phyloP scores from a whole-genome alignment of 139 green algal species.

The Chlamydomonas asymmetrica region DNA sequence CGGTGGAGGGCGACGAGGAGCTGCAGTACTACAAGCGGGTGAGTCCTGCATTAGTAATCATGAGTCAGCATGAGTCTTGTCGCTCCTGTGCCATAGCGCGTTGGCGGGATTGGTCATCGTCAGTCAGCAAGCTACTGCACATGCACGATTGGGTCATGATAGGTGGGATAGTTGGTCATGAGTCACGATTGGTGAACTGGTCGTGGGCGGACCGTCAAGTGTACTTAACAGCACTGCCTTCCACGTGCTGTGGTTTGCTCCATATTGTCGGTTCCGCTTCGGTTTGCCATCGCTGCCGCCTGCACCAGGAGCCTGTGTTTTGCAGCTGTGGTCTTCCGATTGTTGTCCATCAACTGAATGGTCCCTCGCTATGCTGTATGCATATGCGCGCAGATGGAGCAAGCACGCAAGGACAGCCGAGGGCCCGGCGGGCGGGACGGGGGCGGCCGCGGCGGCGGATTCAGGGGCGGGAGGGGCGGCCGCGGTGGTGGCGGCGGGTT shows the following conservation, averaged over 20 bases:
- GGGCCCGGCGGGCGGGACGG: conserved; percentile 8
- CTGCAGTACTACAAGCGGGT: conserved; percentile 58
- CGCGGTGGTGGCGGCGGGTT: conserved; percentile 19
- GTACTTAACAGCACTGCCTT: conserved; percentile 1
- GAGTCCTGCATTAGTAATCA: background rate
- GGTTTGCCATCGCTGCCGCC: too few species aligned
- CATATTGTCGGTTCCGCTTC: background rate
- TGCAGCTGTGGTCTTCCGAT: background rate
- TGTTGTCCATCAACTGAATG: background rate
- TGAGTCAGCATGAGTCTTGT: background rate
- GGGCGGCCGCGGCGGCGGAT: conserved; percentile 6
- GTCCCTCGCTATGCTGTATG: background rate
- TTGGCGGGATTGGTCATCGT: background rate
- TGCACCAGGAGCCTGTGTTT: background rate
- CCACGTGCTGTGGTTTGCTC: background rate
- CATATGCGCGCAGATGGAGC: background rate
- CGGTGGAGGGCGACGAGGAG: conserved; percentile 72
- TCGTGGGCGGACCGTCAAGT: background rate
- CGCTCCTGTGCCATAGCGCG: background rate
- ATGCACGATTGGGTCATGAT: too few species aligned
- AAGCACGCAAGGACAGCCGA: background rate
- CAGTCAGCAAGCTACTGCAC: too few species aligned
- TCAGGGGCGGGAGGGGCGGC: conserved; percentile 10
- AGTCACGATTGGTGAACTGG: background rate
- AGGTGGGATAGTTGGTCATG: too few species aligned